Evolutionary conservation across 1,284 basidiomycete species (phyloP), one percentile per base, ranked within the genome.

Genomic region (Vanrija sp.): DNA sequence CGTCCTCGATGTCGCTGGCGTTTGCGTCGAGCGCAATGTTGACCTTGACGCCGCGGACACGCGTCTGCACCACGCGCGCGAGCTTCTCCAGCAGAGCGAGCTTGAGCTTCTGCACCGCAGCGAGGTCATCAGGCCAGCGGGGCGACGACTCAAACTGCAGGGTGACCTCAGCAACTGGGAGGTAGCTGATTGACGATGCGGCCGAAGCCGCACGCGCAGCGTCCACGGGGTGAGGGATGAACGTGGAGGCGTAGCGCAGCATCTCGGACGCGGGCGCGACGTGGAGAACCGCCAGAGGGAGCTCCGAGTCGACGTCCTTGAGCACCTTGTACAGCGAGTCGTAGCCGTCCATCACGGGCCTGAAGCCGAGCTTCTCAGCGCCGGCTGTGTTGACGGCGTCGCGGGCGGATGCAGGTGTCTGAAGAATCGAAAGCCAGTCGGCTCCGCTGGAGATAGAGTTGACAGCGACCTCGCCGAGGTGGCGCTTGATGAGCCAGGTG

Each of bases 101-200:
- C 75, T 98, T 98, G 77, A 94, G 88, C 63, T 91, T 92, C 73
- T 97, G 94, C 44, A 98, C 88, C 0, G 93, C 92, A 16, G 80
- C 81, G 1, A 98, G 81, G 65, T 98, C 93, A 67, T 98, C 93
- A 0, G 96, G 96, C 96, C 96, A 99, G 61, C 84, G 83, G 0
- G 87, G 86, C 0, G 91, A 95, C 56, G 86, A 87, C 73, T 96
- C 93, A 64, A 96, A 94, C 72, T 93, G 88, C 38, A 97, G 72
- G 22, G 89, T 72, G 47, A 91, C 76, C 18, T 88, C 83, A 62
- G 92, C 87, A 2, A 82, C 79, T 0, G 85, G 82, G 10, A 86
- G 68, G 66, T 86, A 87, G 35, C 83, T 81, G 50, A 88, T 81
- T 59, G 83, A 81, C 18, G 75, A 72, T 1, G 78, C 75, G 0